phyloP scores from a whole-genome alignment of 257 asterid species.

The Verbascum thapsus region DNA sequence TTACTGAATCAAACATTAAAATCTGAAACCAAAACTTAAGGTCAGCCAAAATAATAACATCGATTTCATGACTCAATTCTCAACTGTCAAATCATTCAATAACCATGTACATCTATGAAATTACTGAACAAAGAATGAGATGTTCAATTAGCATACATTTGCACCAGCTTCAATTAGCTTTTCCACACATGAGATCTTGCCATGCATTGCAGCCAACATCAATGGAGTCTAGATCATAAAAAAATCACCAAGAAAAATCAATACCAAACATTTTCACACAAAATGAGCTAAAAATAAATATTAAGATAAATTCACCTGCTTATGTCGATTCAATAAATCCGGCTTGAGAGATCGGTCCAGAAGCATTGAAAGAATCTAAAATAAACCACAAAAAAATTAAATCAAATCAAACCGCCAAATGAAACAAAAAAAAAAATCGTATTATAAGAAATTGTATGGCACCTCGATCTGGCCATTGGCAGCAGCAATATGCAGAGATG shows the following conservation, averaged over 20 bases:
- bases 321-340: conserved; percentile 78
- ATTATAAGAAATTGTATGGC: not conserved
- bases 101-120: not conserved
- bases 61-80: not conserved
- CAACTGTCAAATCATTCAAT: not conserved
- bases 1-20: conserved; percentile 81
- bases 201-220: conserved; percentile 99
- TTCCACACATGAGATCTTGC: conserved; percentile 78
- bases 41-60: conserved; percentile 17
- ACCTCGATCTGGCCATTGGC: conserved; percentile 99
- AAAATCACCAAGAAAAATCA: conserved; percentile 3
- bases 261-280: conserved; percentile 25
- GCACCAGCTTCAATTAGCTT: conserved; percentile 93
- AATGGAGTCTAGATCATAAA: conserved; percentile 70
- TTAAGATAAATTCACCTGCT: conserved; percentile 55
- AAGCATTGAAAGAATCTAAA: conserved; percentile 77
- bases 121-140: not conserved
- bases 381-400: conserved; percentile 25
- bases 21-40: conserved; percentile 49
- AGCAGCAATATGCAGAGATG: conserved; percentile 90
- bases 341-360: conserved; percentile 74
- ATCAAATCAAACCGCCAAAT: conserved; percentile 15
- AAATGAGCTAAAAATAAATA: conserved; percentile 5
- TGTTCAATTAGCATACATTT: conserved; percentile 53
- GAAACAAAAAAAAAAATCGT: conserved; percentile 10